Conservation (phyloP, 768 basidiomycete species). For the Strobilomyces echinocephalus region DNA sequence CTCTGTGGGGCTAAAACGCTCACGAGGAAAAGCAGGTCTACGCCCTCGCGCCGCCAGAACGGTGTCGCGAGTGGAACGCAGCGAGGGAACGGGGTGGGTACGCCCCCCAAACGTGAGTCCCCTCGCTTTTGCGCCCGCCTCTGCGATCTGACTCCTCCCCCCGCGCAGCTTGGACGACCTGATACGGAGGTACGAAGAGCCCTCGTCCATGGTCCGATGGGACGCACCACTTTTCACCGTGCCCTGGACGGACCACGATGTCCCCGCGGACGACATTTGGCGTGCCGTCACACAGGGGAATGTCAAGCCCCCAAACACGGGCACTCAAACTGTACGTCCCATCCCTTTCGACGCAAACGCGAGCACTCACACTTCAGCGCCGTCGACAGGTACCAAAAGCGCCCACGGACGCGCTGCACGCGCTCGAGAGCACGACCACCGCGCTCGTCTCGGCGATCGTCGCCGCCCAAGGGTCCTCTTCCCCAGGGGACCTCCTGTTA, state of each 20-base stretch:
- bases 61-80: slow-evolving; percentile 74
- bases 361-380: no score
- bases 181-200: slow-evolving; percentile 87
- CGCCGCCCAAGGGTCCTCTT: slow-evolving; percentile 50
- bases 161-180: slow-evolving; percentile 35
- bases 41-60: slow-evolving; percentile 68
- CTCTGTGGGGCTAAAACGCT: no score
- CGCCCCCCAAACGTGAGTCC: slow-evolving; percentile 59
- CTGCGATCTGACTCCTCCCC: background rate
- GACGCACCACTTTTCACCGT: slow-evolving; percentile 92
- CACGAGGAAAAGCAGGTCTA: slow-evolving; percentile 50
- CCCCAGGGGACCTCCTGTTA: slow-evolving; percentile 39
- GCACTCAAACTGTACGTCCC: slow-evolving; percentile 60
- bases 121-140: background rate
- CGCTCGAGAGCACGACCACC: slow-evolving; percentile 75
- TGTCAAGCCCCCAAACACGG: slow-evolving; percentile 85
- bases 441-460: slow-evolving; percentile 69
- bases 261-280: slow-evolving; percentile 74
- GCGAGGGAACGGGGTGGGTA: slow-evolving; percentile 52
- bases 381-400: slow-evolving; percentile 64
- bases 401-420: slow-evolving; percentile 81
- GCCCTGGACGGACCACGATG: slow-evolving; percentile 62
- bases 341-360: background rate
- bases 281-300: slow-evolving; percentile 70
- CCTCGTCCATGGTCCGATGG: slow-evolving; percentile 98